A percentile compares a stretch with the other conserved stretches of the same genome.
Conservation (phyloP, 2,329 filamentous ascomycete genomes). For the Coleophoma crateriformis region DNA sequence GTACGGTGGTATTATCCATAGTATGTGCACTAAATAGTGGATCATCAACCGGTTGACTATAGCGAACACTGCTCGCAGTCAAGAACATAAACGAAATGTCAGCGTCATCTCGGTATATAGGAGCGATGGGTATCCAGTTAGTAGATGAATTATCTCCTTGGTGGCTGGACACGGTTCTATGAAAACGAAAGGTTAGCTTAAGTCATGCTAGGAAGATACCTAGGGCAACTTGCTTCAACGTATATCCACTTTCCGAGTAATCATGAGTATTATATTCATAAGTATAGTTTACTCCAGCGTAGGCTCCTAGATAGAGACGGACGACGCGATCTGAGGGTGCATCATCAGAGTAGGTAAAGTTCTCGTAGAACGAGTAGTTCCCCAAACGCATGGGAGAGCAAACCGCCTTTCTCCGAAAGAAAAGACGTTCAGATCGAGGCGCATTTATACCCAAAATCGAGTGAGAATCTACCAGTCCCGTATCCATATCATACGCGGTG, state of each 20-base stretch:
- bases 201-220: too few species aligned
- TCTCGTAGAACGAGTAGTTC: neutral
- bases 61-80: neutral
- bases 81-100: neutral
- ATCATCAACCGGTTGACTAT: neutral
- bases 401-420: neutral
- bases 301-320: neutral
- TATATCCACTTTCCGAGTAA: too few species aligned
- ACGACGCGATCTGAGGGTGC: neutral
- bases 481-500: neutral
- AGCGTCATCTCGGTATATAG: neutral
- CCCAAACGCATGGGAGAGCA: neutral
- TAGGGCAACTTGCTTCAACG: too few species aligned
- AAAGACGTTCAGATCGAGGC: neutral
- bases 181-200: too few species aligned
- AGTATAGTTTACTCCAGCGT: neutral
- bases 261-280: neutral
- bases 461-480: neutral
- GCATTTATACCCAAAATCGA: neutral
- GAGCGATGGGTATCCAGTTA: neutral
- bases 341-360: neutral
- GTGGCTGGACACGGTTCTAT: too few species aligned
- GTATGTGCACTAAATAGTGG: constrained; percentile 5
- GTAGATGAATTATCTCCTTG: neutral
- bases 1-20: neutral